These are phyloP conservation scores for Vanrija pseudolonga DNA, from an alignment of 1,284 basidiomycete species.

Conservation along the genomic window DNA sequence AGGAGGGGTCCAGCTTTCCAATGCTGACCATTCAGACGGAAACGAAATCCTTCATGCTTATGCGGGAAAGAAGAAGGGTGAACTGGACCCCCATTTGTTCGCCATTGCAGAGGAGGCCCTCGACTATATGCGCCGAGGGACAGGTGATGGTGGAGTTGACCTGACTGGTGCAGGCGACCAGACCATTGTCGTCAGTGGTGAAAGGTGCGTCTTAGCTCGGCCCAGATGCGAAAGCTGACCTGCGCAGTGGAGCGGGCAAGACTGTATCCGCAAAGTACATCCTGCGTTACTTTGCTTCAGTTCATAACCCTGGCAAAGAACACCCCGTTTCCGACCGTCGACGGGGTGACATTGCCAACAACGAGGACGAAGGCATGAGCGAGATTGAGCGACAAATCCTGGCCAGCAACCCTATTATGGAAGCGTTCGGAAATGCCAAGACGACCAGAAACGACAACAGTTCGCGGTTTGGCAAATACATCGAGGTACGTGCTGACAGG, in stretches of 20 bases:
- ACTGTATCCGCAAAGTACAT: slow-evolving; percentile 99
- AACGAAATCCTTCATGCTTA: slow-evolving; percentile 98
- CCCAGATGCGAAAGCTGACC: neutral
- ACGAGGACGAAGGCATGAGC: slow-evolving; percentile 59
- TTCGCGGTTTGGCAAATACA: slow-evolving; percentile 98
- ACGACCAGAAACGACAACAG: slow-evolving; percentile 99
- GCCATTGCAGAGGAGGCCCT: slow-evolving; percentile 99
- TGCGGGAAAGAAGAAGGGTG: slow-evolving; percentile 84
- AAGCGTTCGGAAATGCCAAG: slow-evolving; percentile 99
- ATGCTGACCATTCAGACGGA: slow-evolving; percentile 56
- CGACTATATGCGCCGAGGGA: slow-evolving; percentile 73
- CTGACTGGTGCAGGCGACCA: slow-evolving; percentile 67
- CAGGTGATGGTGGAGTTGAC: slow-evolving; percentile 61
- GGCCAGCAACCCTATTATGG: slow-evolving; percentile 97
- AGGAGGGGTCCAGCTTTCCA: too few relatives aligned
- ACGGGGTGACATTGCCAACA: slow-evolving; percentile 23
- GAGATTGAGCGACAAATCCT: slow-evolving; percentile 96
- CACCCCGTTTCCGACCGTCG: slow-evolving; percentile 16
- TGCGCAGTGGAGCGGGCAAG: slow-evolving; percentile 88
- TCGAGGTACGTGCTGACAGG: slow-evolving; percentile 64
- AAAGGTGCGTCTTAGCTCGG: slow-evolving; percentile 62
- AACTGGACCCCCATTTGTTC: slow-evolving; percentile 95
- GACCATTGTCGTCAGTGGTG: slow-evolving; percentile 98
- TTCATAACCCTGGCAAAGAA: slow-evolving; percentile 74
- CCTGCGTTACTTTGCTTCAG: slow-evolving; percentile 97